Evolutionary conservation across 1,139 yeast species (phyloP).

Genomic region (Petasospora fabianii): DNA sequence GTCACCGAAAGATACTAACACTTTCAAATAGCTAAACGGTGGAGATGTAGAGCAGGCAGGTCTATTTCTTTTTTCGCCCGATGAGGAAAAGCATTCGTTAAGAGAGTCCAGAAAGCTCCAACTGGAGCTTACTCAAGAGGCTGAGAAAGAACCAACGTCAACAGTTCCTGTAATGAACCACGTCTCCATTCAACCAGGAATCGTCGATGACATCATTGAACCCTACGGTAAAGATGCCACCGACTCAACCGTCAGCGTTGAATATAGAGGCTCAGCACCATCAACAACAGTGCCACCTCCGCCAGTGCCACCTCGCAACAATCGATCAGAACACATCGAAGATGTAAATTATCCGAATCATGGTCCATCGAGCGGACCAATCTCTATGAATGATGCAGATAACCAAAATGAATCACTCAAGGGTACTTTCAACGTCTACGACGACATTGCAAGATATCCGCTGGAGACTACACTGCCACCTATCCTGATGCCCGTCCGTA

Average conservation of each 20-base stretch:
- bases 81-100: neutral
- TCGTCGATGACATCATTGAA: constrained; percentile 2
- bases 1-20: neutral
- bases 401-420: neutral
- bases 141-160: neutral
- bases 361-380: neutral
- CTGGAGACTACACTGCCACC: constrained; percentile 27
- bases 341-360: neutral
- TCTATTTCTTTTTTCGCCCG: neutral
- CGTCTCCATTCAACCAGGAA: constrained; percentile 10
- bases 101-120: neutral
- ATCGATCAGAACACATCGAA: neutral
- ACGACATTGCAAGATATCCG: constrained; percentile 28
- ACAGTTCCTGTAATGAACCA: neutral
- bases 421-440: constrained; percentile 28
- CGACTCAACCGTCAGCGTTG: neutral
- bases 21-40: neutral
- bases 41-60: neutral
- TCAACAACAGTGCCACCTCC: neutral
- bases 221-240: neutral
- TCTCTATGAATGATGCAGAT: neutral
- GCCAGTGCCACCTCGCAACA: constrained; percentile 1
- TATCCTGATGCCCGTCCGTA: constrained; percentile 35
- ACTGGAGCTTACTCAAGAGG: neutral
- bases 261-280: neutral